A percentile compares a stretch with the other conserved stretches of the same genome.
Conservation (phyloP, 371 early-diverging fungal species). For the Entomophthora muscae region DNA sequence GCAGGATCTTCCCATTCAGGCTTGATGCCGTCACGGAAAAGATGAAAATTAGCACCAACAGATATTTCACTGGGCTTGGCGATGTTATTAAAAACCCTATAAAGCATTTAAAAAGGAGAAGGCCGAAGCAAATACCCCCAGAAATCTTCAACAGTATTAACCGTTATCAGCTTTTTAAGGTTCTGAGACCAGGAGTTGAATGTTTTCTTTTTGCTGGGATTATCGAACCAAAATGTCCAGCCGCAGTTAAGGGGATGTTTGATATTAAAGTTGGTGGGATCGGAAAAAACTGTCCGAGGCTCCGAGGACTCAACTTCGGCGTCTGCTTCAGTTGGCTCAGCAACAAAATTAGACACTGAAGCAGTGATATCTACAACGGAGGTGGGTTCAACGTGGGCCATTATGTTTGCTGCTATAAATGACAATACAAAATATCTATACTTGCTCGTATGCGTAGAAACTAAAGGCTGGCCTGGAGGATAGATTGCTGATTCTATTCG, state of each 20-base stretch:
- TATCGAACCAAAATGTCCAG: constrained; percentile 93
- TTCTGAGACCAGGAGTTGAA: constrained; percentile 69
- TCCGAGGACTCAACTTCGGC: background rate
- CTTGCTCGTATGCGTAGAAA: no score
- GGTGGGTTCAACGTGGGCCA: background rate
- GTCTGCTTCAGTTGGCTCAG: background rate
- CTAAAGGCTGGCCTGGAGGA: no score
- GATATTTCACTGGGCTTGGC: constrained; percentile 60
- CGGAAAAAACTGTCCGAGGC: constrained; percentile 26
- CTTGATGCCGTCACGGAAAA: constrained; percentile 91
- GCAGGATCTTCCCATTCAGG: constrained; percentile 99
- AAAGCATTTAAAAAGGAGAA: background rate
- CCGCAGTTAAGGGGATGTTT: constrained; percentile 75
- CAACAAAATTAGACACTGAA: background rate
- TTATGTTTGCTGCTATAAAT: background rate
- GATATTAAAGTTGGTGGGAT: constrained; percentile 48
- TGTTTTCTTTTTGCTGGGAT: constrained; percentile 56
- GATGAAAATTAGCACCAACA: constrained; percentile 76
- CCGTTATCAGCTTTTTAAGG: constrained; percentile 67
- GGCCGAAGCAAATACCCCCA: constrained; percentile 53
- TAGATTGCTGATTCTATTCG: no score
- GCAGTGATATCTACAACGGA: background rate
- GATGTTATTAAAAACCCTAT: constrained; percentile 74
- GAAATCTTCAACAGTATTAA: constrained; percentile 88
- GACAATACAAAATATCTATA: no score